phyloP scores from a whole-genome alignment of 345 rosid genomes.

The Passiflora organensis region DNA sequence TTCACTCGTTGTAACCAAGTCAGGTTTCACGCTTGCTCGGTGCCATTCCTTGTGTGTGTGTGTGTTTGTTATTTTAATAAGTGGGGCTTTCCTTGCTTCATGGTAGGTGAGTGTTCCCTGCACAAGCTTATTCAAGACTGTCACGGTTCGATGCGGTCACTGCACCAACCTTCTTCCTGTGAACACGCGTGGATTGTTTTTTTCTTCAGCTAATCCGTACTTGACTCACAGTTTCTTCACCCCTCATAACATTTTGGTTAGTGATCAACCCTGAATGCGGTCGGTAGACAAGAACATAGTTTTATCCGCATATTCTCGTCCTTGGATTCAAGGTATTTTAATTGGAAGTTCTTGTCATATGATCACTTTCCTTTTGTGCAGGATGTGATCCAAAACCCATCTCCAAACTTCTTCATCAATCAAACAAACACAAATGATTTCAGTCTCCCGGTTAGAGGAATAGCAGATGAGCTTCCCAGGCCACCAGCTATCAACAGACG shows the following conservation, averaged over 20 bases:
- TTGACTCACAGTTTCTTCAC: slow-evolving; percentile 61
- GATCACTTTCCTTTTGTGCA: slow-evolving; percentile 11
- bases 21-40: no score
- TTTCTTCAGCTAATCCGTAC: slow-evolving; percentile 63
- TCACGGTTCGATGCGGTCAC: slow-evolving; percentile 84
- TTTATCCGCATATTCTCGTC: no score
- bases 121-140: slow-evolving; percentile 79
- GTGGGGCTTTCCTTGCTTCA: not conserved
- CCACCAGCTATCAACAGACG: not conserved
- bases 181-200: slow-evolving; percentile 52
- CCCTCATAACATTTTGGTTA: slow-evolving; percentile 20
- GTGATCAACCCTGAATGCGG: no score
- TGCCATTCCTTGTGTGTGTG: no score
- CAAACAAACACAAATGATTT: slow-evolving; percentile 30
- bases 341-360: no score
- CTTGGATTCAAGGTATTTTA: no score
- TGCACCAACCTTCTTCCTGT: slow-evolving; percentile 78
- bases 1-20: no score
- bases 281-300: no score
- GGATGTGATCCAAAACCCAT: slow-evolving; percentile 76
- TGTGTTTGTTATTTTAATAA: not conserved
- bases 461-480: slow-evolving; percentile 33
- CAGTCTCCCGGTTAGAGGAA: slow-evolving; percentile 50
- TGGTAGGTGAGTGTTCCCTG: slow-evolving; percentile 78
- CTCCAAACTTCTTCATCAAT: slow-evolving; percentile 20